Percentiles rank a stretch among this genome's conserved stretches.
These are phyloP conservation scores for Podospora pseudoanserina DNA, from an alignment of 495 filamentous ascomycete species.

Conservation along the genomic window DNA sequence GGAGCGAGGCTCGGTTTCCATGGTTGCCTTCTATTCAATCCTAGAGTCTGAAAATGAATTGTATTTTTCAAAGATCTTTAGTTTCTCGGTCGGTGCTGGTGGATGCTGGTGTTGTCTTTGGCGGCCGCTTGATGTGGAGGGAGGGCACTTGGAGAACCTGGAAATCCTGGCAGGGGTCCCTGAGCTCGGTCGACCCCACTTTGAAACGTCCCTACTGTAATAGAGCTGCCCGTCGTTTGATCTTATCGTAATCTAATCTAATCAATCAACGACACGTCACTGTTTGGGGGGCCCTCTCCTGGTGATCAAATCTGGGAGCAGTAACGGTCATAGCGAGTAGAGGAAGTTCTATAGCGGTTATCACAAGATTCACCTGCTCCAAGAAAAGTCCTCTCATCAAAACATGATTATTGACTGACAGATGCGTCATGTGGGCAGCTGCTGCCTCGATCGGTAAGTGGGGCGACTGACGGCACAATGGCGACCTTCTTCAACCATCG, in stretches of 20 bases:
- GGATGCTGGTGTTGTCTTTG: neutral
- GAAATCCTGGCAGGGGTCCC: neutral
- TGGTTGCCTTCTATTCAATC: neutral
- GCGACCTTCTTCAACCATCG: slow-evolving; percentile 9
- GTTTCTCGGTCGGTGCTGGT: neutral
- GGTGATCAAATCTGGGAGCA: neutral
- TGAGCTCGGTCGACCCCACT: neutral
- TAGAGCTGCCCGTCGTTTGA: neutral
- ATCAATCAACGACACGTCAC: neutral
- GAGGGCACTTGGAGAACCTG: neutral
- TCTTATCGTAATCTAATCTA: slow-evolving; percentile 4
- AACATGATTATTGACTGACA: neutral
- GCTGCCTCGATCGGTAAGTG: neutral
- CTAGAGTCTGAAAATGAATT: neutral
- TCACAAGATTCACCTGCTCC: neutral
- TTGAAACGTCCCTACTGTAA: neutral
- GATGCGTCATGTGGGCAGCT: neutral
- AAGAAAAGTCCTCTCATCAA: neutral
- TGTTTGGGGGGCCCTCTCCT: neutral
- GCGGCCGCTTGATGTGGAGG: neutral
- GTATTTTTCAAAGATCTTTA: neutral
- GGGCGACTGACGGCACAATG: slow-evolving; percentile 6
- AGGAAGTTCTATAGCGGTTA: neutral
- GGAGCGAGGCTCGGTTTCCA: slow-evolving; percentile 35
- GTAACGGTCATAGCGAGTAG: neutral